Base-by-base conservation (phyloP, 805 yeast genomes). In the Ascoidea tarda region DNA sequence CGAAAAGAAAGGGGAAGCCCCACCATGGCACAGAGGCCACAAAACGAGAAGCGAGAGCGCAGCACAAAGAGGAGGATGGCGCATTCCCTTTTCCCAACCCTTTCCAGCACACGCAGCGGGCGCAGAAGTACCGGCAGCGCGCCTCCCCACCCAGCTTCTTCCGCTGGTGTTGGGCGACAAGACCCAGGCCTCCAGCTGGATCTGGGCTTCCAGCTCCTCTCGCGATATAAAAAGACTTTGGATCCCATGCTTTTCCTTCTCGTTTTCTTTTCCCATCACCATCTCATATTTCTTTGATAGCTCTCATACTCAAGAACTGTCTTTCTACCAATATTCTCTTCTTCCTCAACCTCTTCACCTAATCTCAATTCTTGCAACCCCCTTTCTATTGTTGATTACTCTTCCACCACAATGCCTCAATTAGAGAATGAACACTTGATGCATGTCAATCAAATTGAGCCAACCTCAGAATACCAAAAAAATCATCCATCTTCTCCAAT, bases 401-500 rank as follows among this genome's bases (percentile, higher is more conserved):
- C 8, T 38, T 38, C 49, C 8, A 4, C 6, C 14, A 56, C 31
- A 51, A 61, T 60, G 63, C 59, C 62, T 33, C 33, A 46, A 16
- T 52, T 60, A 14, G 67, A 64, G 54, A 64, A 64, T 55, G 66
- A 64, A 12, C 66, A 64, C 51, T 53, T 64, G 32, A 54, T 64
- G 59, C 60, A 61, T 54, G 63, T 62, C 50, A 51, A 56, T n/a
- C 59, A 61, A 48, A 59, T 62, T 33, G 54, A 54, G 12, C 59
- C 57, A 14, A 62, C 61, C 28, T 59, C 62, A 3, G 45, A 49
- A 33, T 56, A 55, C 55, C 32, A 44, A n/a, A 46, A 47, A 16
- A 53, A 53, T 44, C 74, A 77, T 58, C 71, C 75, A 50, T 66
- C 70, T 45, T 66, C 65, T 49, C 78, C 83, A 8, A 70, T 76